phyloP scores from a whole-genome alignment of 441 rosid genomes.

The Dalechampia spathulata region DNA sequence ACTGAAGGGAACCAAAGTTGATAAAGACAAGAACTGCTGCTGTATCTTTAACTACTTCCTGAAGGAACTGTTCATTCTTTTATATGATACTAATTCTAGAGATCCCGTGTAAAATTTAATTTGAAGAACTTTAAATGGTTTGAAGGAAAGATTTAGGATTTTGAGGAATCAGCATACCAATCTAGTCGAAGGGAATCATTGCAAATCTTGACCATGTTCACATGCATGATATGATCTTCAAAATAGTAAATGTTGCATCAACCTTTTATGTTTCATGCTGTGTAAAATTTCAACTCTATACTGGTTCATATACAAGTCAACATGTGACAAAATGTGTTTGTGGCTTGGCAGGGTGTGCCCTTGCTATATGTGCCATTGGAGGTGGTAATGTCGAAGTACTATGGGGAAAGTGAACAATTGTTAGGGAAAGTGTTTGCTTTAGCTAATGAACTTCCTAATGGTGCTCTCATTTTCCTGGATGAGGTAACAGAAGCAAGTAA shows the following conservation, averaged over 20 bases:
- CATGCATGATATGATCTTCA: neutral
- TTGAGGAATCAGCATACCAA: too few relatives aligned
- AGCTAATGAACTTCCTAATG: constrained; percentile 77
- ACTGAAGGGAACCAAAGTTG: neutral
- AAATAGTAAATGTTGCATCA: neutral
- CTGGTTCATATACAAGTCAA: neutral
- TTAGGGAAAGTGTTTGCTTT: constrained; percentile 83
- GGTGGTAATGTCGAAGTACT: constrained; percentile 83
- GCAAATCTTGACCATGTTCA: neutral
- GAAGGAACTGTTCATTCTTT: neutral
- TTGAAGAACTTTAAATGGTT: too few relatives aligned
- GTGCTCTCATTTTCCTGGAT: constrained; percentile 80
- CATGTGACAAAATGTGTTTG: constrained; percentile 2
- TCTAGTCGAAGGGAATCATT: too few relatives aligned
- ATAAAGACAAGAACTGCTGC: neutral
- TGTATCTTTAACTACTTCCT: neutral
- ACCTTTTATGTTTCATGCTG: neutral
- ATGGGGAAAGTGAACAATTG: constrained; percentile 85
- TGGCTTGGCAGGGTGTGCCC: constrained; percentile 57
- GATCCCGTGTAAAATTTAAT: too few relatives aligned
- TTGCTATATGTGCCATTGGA: constrained; percentile 88
- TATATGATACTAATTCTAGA: too few relatives aligned
- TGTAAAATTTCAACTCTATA: neutral
- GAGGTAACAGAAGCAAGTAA: constrained; percentile 49
- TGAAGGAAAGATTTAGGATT: too few relatives aligned